Conservation (phyloP, 331 rosid species). For the Acacia pycnantha region DNA sequence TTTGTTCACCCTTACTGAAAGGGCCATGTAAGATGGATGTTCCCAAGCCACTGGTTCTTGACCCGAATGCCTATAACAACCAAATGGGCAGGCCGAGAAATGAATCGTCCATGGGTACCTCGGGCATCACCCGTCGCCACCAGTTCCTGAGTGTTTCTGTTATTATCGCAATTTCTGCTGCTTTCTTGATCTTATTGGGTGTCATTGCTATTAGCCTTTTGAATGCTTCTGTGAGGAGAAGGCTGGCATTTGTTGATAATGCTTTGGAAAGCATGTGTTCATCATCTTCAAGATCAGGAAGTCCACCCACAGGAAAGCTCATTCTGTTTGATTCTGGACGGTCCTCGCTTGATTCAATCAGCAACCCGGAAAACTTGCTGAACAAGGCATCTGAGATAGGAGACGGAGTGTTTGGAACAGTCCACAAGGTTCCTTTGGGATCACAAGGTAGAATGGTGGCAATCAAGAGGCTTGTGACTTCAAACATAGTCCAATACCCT, state of each 20-base stretch:
- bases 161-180: conserved; percentile 77
- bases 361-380: conserved; percentile 60
- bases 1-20: conserved; percentile 77
- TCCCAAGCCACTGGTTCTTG: conserved; percentile 89
- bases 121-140: conserved; percentile 39
- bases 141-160: conserved; percentile 82
- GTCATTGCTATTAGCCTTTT: conserved; percentile 69
- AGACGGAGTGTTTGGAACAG: conserved; percentile 87
- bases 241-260: conserved; percentile 65
- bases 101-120: conserved; percentile 32
- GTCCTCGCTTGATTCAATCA: conserved; percentile 45
- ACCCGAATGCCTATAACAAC: conserved; percentile 65
- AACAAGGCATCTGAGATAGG: conserved; percentile 85
- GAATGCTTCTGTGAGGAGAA: conserved; percentile 71
- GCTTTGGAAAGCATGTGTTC: conserved; percentile 93
- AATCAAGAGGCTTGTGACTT: conserved; percentile 67
- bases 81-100: conserved; percentile 52
- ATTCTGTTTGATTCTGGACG: conserved; percentile 53
- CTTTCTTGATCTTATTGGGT: conserved; percentile 64
- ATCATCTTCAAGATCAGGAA: conserved; percentile 69
- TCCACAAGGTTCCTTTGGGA: conserved; percentile 70
- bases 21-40: conserved; percentile 91
- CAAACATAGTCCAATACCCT: conserved; percentile 57
- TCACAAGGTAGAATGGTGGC: conserved; percentile 65
- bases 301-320: conserved; percentile 69